A percentile compares a stretch with the other conserved stretches of the same genome.
Conservation (phyloP, 352 stramenopile genomes). For the Pythium dissimile region DNA sequence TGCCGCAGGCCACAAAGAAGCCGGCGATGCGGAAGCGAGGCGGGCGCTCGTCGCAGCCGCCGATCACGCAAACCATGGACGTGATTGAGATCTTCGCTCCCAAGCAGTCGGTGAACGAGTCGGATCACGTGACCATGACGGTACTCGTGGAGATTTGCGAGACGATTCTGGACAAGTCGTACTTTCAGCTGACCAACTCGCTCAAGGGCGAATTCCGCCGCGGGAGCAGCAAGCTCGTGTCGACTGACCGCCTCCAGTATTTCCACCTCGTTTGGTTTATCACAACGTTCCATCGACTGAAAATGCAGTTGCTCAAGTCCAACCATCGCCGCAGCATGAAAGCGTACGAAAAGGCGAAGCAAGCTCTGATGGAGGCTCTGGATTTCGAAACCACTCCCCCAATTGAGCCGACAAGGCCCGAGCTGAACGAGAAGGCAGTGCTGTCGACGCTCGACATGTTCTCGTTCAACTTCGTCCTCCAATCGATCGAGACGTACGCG, state of each 20-base stretch:
- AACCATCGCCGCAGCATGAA: conserved; percentile 57
- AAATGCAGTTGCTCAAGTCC: conserved; percentile 68
- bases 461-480: conserved; percentile 88
- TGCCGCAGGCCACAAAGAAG: conserved; percentile 71
- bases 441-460: conserved; percentile 89
- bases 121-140: conserved; percentile 58
- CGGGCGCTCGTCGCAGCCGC: conserved; percentile 29
- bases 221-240: conserved; percentile 79
- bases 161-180: conserved; percentile 69
- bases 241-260: conserved; percentile 84
- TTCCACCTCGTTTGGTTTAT: conserved; percentile 87
- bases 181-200: conserved; percentile 83
- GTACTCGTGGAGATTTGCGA: conserved; percentile 76
- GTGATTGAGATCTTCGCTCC: conserved; percentile 77
- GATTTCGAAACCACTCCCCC: conserved; percentile 46
- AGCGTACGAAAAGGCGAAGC: conserved; percentile 50
- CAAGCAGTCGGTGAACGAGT: conserved; percentile 56
- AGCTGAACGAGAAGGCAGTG: conserved; percentile 75
- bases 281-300: conserved; percentile 76
- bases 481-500: conserved; percentile 86
- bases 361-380: conserved; percentile 44
- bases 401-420: conserved; percentile 36
- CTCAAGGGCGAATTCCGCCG: conserved; percentile 85
- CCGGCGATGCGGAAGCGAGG: conserved; percentile 34
- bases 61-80: conserved; percentile 46